Base-by-base conservation (phyloP, 305 asterid genomes). In the Lippia alba region DNA sequence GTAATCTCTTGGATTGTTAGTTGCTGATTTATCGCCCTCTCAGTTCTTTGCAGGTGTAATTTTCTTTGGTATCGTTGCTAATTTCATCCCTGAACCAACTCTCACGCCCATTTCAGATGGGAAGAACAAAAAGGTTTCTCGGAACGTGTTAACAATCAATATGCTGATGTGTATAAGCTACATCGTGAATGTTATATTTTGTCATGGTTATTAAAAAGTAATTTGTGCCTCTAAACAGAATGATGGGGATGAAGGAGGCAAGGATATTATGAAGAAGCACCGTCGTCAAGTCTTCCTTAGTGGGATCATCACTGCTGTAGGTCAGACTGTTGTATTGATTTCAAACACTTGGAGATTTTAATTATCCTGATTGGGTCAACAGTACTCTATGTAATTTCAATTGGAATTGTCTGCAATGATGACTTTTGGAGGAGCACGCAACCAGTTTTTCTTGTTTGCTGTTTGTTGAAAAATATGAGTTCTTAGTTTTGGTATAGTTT, bases 261-360 rank as follows among this genome's bases (percentile, higher is more conserved):
- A 91, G 80, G 96, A 94, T 80, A 67, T 77, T 48, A 78, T 76
- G 85, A 84, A 83, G 76, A 88, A 90, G 82, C 97, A 84, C 73
- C 91, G 86, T 49, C 96, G 97, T 67, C 96, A 92, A 81, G 98
- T 92, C 79, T 67, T 92, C 74, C 84, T 80, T 79, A 90, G 97
- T 83, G 98, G 98, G 76, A 83, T 90, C 78, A 77, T 92, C 79
- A 92, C 97, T 49, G 97, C 97, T 55, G 78, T 92, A 77, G 98
- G 97, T 90, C 66, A 80, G 88, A 69, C 53, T 32, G 76, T 62
- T 73, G 49, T 60, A 59, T 65, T 62, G 17, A 64, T 34, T 70
- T 62, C 18, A 40, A 59, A 36, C 64, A 44, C 39, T 30, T 71
- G 24, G 63, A 50, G 72, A 33, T 61, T 41, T 45, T 32, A 58